These are phyloP conservation scores for Phyllosticta citrichinensis DNA, from an alignment of 2,329 filamentous ascomycete genomes.

Conservation along the genomic window DNA sequence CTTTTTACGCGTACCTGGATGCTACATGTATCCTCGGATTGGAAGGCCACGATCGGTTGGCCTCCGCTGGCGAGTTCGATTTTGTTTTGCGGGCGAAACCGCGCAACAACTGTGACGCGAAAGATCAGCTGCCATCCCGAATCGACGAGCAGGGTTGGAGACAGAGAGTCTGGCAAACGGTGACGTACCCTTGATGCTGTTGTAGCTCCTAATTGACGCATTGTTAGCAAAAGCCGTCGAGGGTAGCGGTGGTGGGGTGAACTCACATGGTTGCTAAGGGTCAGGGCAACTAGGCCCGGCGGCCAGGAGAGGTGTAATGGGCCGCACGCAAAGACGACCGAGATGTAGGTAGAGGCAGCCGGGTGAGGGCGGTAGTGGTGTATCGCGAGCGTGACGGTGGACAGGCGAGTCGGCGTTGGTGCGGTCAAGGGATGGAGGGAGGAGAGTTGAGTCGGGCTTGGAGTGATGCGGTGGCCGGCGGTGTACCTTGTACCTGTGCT, in stretches of 20 bases:
- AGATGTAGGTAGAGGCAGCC: background rate
- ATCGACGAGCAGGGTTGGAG: background rate
- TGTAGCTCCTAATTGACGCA: slow-evolving; percentile 27
- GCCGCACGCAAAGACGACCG: background rate
- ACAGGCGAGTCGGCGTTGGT: background rate
- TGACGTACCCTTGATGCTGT: slow-evolving; percentile 38
- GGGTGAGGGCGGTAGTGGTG: background rate
- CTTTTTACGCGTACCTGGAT: slow-evolving; percentile 55
- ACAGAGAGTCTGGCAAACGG: background rate
- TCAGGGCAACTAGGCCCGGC: slow-evolving; percentile 23
- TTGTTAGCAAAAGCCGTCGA: slow-evolving; percentile 37
- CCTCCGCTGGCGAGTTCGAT: slow-evolving; percentile 83
- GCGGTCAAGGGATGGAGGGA: background rate
- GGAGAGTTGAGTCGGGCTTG: background rate
- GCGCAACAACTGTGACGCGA: slow-evolving; percentile 67
- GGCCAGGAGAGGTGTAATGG: slow-evolving; percentile 15
- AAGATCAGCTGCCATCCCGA: slow-evolving; percentile 18
- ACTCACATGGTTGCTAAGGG: slow-evolving; percentile 29
- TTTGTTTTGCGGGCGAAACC: slow-evolving; percentile 95
- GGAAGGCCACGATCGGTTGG: slow-evolving; percentile 83
- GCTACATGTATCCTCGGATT: slow-evolving; percentile 77
- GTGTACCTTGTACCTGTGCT: background rate
- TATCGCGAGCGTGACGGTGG: background rate
- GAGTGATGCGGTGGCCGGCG: background rate
- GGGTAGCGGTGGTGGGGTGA: slow-evolving; percentile 1